Percentiles rank a stretch among this genome's conserved stretches.
Evolutionary conservation across 495 filamentous ascomycete genomes (phyloP).

Genomic region (Elasticomyces elasticus): DNA sequence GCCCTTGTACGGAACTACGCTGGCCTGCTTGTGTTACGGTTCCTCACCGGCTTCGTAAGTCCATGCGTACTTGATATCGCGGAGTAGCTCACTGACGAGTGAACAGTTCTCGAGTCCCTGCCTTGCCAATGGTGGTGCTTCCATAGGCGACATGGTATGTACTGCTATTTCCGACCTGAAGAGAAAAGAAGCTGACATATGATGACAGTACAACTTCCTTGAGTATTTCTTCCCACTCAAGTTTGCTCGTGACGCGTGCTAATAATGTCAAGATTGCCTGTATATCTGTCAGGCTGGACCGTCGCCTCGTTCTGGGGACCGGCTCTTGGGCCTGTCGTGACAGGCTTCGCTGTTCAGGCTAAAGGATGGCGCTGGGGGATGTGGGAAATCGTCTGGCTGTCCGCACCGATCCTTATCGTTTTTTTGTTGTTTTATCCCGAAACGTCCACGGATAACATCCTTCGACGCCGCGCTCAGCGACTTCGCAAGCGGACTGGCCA

Average conservation of each 20-base stretch:
- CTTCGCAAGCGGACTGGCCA: slow-evolving; percentile 35
- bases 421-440: slow-evolving; percentile 45
- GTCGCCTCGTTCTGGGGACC: slow-evolving; percentile 33
- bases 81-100: slow-evolving; percentile 19
- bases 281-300: slow-evolving; percentile 41
- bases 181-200: slow-evolving; percentile 1
- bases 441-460: slow-evolving; percentile 40
- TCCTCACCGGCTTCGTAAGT: slow-evolving; percentile 31
- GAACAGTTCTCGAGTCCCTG: slow-evolving; percentile 12
- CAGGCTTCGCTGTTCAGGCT: slow-evolving; percentile 48
- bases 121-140: slow-evolving; percentile 21
- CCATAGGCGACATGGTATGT: slow-evolving; percentile 21
- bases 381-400: slow-evolving; percentile 37
- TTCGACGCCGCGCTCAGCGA: slow-evolving; percentile 42
- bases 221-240: no score
- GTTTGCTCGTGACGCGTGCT: no score
- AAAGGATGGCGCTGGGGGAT: slow-evolving; percentile 31
- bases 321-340: slow-evolving; percentile 49
- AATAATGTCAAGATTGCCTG: no score
- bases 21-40: slow-evolving; percentile 26
- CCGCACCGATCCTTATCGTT: slow-evolving; percentile 35
- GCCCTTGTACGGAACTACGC: slow-evolving; percentile 22
- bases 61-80: slow-evolving; percentile 10
- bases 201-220: slow-evolving; percentile 25
- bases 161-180: neutral